Evolutionary conservation across 495 filamentous ascomycete species (phyloP).

Genomic region (Talaromyces ruber): DNA sequence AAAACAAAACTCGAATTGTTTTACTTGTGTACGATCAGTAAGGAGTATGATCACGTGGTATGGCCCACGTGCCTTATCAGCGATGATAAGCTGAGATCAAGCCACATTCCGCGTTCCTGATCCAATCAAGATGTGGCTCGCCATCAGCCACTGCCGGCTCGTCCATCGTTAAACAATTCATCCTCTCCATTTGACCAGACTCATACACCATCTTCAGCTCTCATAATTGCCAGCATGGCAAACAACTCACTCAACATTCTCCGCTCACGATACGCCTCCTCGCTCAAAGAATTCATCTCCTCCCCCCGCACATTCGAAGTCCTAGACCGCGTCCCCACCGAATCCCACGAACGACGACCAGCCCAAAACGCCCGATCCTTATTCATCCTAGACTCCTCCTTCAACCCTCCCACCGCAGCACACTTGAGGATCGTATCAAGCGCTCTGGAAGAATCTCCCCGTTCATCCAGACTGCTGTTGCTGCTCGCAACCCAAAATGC

Average conservation of each 20-base stretch:
- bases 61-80: neutral
- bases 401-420: constrained; percentile 86
- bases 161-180: neutral
- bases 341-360: constrained; percentile 11
- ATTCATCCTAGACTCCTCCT: constrained; percentile 87
- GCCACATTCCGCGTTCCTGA: neutral
- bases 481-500: constrained; percentile 88
- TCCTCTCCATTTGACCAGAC: neutral
- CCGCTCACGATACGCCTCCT: constrained; percentile 25
- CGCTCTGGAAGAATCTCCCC: constrained; percentile 41
- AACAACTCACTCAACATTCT: constrained; percentile 32
- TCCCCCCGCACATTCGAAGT: constrained; percentile 51
- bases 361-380: constrained; percentile 35
- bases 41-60: neutral
- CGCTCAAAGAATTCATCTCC: constrained; percentile 48
- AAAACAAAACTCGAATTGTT: neutral
- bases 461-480: constrained; percentile 50
- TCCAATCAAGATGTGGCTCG: neutral
- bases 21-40: neutral
- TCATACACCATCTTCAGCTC: neutral
- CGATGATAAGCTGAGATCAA: neutral
- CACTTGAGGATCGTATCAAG: constrained; percentile 68
- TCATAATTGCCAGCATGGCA: constrained; percentile 2
- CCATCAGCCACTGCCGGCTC: neutral
- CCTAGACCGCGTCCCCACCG: constrained; percentile 42